Evolutionary conservation across 345 rosid genomes (phyloP).

Genomic region (Moricandia moricandioides): DNA sequence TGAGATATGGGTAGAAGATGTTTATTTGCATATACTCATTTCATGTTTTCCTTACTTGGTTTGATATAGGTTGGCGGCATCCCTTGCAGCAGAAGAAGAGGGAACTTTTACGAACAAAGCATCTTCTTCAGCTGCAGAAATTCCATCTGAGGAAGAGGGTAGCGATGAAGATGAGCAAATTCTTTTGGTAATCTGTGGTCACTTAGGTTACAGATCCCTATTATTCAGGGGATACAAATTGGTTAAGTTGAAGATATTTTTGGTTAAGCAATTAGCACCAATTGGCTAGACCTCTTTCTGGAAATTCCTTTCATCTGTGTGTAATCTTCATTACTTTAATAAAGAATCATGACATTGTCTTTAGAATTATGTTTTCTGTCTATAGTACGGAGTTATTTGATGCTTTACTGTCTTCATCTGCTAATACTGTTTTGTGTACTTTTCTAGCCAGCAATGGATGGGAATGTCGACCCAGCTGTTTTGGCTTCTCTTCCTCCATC

Average conservation of each 20-base stretch:
- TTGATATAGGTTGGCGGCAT: slow-evolving; percentile 64
- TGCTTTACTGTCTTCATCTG: slow-evolving; percentile 9
- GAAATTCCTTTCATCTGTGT: not conserved
- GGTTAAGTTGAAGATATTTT: not conserved
- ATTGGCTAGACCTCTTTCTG: not conserved
- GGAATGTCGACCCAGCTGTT: slow-evolving; percentile 76
- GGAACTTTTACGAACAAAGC: slow-evolving; percentile 29
- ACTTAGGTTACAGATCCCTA: not conserved
- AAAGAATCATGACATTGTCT: not conserved
- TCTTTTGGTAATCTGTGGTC: slow-evolving; percentile 33
- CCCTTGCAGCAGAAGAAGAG: slow-evolving; percentile 58
- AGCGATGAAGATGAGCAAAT: slow-evolving; percentile 57
- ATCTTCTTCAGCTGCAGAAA: slow-evolving; percentile 46
- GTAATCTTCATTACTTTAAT: not conserved
- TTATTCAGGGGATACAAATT: not conserved
- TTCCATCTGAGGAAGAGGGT: slow-evolving; percentile 45
- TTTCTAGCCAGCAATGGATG: slow-evolving; percentile 50
- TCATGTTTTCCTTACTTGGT: slow-evolving; percentile 24
- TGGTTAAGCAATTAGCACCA: not conserved
- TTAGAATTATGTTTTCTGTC: not conserved
- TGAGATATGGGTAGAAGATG: slow-evolving; percentile 9
- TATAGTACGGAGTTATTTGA: slow-evolving; percentile 2
- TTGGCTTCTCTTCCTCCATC: slow-evolving; percentile 90
- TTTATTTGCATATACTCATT: slow-evolving; percentile 13
- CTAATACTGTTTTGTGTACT: slow-evolving; percentile 17